Evolutionary conservation across 306 rosid species (phyloP).

Genomic region (Pyrus communis): DNA sequence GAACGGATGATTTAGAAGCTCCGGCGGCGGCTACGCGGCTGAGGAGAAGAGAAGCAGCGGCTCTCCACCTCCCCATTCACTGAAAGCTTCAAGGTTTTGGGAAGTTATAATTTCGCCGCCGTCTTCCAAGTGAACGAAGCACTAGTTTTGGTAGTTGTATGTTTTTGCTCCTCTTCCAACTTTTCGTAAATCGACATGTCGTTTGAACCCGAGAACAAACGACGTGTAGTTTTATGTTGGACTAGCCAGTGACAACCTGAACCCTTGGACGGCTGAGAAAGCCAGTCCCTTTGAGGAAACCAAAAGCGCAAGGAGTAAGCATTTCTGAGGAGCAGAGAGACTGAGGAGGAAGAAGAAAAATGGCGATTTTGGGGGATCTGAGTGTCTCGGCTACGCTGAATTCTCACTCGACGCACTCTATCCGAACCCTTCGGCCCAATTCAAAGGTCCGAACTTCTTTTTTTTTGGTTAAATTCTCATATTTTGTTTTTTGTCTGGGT

Average conservation of each 20-base stretch:
- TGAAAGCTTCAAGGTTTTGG: background rate
- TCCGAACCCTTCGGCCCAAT: slow-evolving; percentile 39
- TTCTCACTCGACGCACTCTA: slow-evolving; percentile 41
- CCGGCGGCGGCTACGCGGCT: slow-evolving; percentile 21
- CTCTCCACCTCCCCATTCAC: slow-evolving; percentile 91
- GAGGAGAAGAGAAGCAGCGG: slow-evolving; percentile 41
- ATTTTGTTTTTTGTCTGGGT: slow-evolving; percentile 2
- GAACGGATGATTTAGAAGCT: slow-evolving; percentile 22
- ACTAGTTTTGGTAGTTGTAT: background rate
- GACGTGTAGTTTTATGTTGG: background rate
- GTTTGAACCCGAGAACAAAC: background rate
- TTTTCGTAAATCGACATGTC: background rate
- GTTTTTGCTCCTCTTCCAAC: background rate
- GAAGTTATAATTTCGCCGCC: background rate
- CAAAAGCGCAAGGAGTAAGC: background rate
- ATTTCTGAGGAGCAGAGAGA: background rate
- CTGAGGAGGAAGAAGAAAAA: slow-evolving; percentile 9
- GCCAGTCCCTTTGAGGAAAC: background rate
- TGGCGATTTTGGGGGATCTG: slow-evolving; percentile 69
- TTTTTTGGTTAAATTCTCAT: slow-evolving; percentile 3
- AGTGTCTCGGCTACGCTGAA: slow-evolving; percentile 65
- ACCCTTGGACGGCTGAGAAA: background rate
- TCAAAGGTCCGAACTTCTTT: slow-evolving; percentile 43
- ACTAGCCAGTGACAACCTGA: background rate
- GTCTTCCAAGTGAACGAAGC: background rate